phyloP scores from a whole-genome alignment of 768 basidiomycete species.

The Pisolithus albus region DNA sequence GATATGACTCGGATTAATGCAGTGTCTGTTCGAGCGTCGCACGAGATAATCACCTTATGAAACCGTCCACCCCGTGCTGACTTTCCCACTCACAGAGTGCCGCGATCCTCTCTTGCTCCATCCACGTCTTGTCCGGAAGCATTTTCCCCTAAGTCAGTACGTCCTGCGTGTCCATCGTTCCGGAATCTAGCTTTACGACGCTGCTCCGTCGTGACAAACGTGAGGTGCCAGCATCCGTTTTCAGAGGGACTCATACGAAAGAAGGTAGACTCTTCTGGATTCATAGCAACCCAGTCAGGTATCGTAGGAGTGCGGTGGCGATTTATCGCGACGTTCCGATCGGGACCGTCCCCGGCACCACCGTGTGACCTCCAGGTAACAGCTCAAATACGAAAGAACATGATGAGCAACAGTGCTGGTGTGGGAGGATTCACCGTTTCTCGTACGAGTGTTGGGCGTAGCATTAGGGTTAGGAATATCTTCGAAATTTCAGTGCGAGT shows the following conservation, averaged over 20 bases:
- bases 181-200: not conserved
- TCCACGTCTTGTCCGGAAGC: not conserved
- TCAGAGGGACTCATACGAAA: not conserved
- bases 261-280: not conserved
- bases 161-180: not conserved
- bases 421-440: too few species aligned
- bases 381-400: not conserved
- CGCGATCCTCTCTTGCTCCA: not conserved
- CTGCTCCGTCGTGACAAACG: too few species aligned
- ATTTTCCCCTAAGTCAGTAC: not conserved
- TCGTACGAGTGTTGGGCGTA: too few species aligned
- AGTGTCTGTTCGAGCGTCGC: not conserved
- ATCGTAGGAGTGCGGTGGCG: not conserved
- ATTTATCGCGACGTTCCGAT: not conserved
- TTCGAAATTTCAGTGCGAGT: not conserved
- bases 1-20: too few species aligned
- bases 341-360: not conserved
- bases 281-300: too few species aligned
- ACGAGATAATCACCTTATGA: not conserved
- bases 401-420: not conserved
- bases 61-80: not conserved
- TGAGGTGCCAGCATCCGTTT: too few species aligned
- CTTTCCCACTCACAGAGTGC: not conserved
- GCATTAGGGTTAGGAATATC: not conserved
- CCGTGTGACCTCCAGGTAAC: not conserved